phyloP scores from a whole-genome alignment of 208 protist genomes.

The Leishmania tropica region DNA sequence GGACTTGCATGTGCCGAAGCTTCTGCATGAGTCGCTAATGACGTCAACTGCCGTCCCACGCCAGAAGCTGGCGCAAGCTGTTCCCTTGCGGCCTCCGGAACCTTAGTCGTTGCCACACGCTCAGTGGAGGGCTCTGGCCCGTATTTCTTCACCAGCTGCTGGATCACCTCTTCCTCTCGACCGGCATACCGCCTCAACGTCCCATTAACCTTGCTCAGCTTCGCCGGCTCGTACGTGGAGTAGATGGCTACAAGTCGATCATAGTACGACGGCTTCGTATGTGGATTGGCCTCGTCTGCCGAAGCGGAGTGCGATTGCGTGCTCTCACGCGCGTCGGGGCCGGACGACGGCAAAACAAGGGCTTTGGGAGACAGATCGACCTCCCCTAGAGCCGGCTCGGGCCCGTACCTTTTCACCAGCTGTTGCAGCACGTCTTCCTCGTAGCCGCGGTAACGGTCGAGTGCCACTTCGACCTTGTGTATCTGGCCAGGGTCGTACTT shows the following conservation, averaged over 20 bases:
- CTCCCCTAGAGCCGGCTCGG: conserved; percentile 16
- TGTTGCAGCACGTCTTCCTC: conserved; percentile 40
- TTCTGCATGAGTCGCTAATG: neutral
- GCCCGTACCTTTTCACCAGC: conserved; percentile 47
- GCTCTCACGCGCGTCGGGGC: neutral
- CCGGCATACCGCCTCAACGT: conserved; percentile 68
- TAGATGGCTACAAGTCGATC: conserved; percentile 76
- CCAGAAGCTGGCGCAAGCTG: neutral
- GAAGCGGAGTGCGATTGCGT: neutral
- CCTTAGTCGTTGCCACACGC: neutral
- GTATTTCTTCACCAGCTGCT: conserved; percentile 74
- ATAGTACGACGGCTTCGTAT: conserved; percentile 30
- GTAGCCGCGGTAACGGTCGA: conserved; percentile 40
- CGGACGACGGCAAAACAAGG: neutral
- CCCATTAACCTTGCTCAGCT: conserved; percentile 60
- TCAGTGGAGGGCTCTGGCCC: conserved; percentile 54
- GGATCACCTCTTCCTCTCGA: conserved; percentile 69
- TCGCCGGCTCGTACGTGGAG: conserved; percentile 64
- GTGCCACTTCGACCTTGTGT: conserved; percentile 31
- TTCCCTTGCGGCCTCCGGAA: neutral
- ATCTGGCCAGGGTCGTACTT: conserved; percentile 46
- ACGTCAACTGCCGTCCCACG: neutral
- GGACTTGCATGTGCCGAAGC: neutral
- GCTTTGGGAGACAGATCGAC: conserved; percentile 5
- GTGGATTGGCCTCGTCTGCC: neutral